Base-by-base conservation (phyloP, 2,329 filamentous ascomycete genomes). In the Ascochyta clinopodiicola region DNA sequence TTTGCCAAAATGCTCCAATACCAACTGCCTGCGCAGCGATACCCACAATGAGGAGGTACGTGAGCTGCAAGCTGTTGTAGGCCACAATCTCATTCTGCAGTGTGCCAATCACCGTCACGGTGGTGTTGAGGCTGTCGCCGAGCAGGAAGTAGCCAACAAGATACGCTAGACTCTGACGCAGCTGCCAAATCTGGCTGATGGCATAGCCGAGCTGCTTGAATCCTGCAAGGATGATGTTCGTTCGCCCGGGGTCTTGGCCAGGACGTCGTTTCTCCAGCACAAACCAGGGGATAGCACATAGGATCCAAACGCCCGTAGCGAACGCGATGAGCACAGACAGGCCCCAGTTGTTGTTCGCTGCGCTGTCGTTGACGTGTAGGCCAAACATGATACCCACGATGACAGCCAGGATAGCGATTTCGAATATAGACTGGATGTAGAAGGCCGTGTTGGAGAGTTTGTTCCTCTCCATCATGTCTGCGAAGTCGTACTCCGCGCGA, bases 41-140 rank as follows among this genome's bases (percentile, higher is more conserved):
- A 4, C 86, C 86, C 2, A 88, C 86, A 10, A 89, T 84, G 22
- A 88, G 76, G 8, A 90, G 80, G 64, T 89, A 89, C 0, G 86
- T 88, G 6, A 89, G 70, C 43, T 86, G 81, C 24, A 89, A 75
- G 0, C 85, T 87, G 64, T 88, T 85, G 72, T 88, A 90, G 3
- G 80, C 78, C 3, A 89, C 86, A 4, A 89, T 81, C 32, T 79
- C 79, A 61, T 89, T 89, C 66, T 90, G 88, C 5, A 89, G 72
- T 0, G 86, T 89, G 0, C 77, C 80, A 29, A 90, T 85, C 21
- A 90, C 86, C 0, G 88, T 89, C 5, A 89, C 85, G 0, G 87
- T 88, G 0, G 88, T 90, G 69, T 89, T 89, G 32, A 89, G 78
- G 1, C 84, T 86, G 71, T 90, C 88, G n/a, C 86, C 87, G 0